These are phyloP conservation scores for Solanum lycopersicoides DNA, from an alignment of 257 asterid genomes.

Conservation along the genomic window DNA sequence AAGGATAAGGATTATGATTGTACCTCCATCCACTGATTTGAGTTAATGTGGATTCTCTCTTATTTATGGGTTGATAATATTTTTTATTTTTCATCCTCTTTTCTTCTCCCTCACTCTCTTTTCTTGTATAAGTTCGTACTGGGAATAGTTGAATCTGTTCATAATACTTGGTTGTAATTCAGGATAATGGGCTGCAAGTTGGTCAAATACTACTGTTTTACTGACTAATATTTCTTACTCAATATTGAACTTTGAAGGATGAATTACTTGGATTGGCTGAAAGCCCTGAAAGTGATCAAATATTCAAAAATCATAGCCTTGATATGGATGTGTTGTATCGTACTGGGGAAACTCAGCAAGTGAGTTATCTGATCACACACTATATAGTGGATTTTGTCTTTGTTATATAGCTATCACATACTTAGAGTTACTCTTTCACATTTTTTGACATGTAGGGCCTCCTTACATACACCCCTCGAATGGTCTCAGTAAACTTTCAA, in stretches of 20 bases:
- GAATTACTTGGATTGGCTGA: slow-evolving; percentile 93
- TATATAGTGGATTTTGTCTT: not conserved
- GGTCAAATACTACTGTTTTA: not conserved
- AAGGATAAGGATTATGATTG: not conserved
- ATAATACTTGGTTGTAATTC: not conserved
- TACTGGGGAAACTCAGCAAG: slow-evolving; percentile 84
- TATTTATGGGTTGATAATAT: not conserved
- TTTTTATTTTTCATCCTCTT: not conserved
- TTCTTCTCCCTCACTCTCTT: not conserved
- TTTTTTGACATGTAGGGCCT: slow-evolving; percentile 47
- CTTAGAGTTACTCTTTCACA: not conserved
- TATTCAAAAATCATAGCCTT: slow-evolving; percentile 53
- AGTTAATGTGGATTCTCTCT: not conserved
- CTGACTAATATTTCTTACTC: slow-evolving; percentile 2
- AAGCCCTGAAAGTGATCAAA: slow-evolving; percentile 33
- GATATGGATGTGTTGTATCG: slow-evolving; percentile 79
- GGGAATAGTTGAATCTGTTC: not conserved
- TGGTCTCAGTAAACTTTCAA: slow-evolving; percentile 79
- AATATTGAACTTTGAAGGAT: slow-evolving; percentile 40
- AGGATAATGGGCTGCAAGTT: not conserved
- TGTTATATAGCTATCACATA: not conserved
- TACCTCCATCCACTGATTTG: not conserved
- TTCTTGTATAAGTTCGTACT: not conserved
- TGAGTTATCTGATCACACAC: not conserved
- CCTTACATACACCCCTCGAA: slow-evolving; percentile 80